Evolutionary conservation across 2,329 filamentous ascomycete genomes (phyloP), one percentile per base, ranked within the genome.

Genomic region (Raffaelea albimanens): DNA sequence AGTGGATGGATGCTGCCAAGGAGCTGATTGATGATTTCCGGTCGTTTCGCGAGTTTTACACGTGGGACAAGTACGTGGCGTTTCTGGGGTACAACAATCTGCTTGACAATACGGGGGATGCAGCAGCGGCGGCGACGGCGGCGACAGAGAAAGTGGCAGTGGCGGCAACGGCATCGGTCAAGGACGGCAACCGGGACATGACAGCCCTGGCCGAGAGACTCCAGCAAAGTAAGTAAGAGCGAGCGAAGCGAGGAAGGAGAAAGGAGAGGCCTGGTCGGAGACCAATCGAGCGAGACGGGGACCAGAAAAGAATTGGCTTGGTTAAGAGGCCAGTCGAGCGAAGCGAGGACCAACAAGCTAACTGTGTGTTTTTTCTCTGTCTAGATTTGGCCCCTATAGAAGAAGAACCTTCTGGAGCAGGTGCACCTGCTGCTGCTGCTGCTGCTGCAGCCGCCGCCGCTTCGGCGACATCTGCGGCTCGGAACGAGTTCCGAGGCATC

Each of bases 51-150:
- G 71, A 75, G 43, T 83, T 83, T 54, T 83, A 82, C 55, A 73
- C 77, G 1, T 83, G 78, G 78, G 80, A 83, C 50, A 81, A 79
- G 58, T 82, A 81, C 54, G 66, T 82, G 43, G 68, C 70, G 48
- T 80, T 80, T 57, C 63, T 80, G 52, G 70, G 78, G 1, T 63
- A 61, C 50, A 58, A 56, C 22, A 56, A 56, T 9, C 59, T 61
- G 41, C 63, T 69, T 45, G 58, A 65, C 31, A 61, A 66, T 45
- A 60, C 62, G 7, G 57, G 57, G 11, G 52, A 55, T 20, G 55
- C 21, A 58, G 29, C 49, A 39, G 14, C 31, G 21, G 20, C 10
- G 34, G 18, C 47, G 55, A 40, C 20, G 36, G 5, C 22, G 20
- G 3, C 3, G 25, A 16, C 23, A 7, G 20, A 18, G 18, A 21